Base-by-base conservation (phyloP, 768 basidiomycete genomes). In the Tulasnella sp. region DNA sequence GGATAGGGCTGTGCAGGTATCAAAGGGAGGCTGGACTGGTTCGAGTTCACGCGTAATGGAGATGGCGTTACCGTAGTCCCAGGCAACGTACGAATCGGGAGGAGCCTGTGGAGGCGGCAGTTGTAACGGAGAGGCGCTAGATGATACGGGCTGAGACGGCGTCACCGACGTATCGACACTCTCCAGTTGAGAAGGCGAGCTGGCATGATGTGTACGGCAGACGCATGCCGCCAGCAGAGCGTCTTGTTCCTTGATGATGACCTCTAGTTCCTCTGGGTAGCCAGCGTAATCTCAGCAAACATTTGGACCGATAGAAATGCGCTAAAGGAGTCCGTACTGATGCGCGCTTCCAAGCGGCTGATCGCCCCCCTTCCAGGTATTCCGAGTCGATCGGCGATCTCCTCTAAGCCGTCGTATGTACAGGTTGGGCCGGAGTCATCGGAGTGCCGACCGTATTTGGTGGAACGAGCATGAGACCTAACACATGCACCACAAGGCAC, bases 341-440 rank as follows among this genome's bases (percentile, higher is more conserved):
- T 42, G 26, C 55, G 34, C 21, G 13, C 29, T 15, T 56, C 55
- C 17, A 29, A 21, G 10, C 43, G 27, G 15, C 38, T 17, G 1
- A n/a, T 26, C 2, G 3, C 15, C 4, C 38, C 43, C 11, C 44
- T 32, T 41, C 19, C 42, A 21, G 26, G 26, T n/a, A 38, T 24
- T 5, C 53, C 53, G 17, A 38, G 15, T n/a, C 15, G 2, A 34
- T 44, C 30, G 2, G 29, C 58, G 47, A 50, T 47, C 26, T 5
- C 42, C 10, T 56, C 44, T 26, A 41, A 41, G 42, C 44, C 55
- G 55, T 56, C 55, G 15, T 56, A 56, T 3, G 19, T 43, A 29
- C 55, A 56, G 23, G 7, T 43, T 38, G 53, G 53, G 13, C 26
- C 55, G 24, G 34, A 3, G 5, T 27, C 32, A 47, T 34, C 55